phyloP scores from a whole-genome alignment of 2,329 filamentous ascomycete species.

The Clarireedia hainanense region DNA sequence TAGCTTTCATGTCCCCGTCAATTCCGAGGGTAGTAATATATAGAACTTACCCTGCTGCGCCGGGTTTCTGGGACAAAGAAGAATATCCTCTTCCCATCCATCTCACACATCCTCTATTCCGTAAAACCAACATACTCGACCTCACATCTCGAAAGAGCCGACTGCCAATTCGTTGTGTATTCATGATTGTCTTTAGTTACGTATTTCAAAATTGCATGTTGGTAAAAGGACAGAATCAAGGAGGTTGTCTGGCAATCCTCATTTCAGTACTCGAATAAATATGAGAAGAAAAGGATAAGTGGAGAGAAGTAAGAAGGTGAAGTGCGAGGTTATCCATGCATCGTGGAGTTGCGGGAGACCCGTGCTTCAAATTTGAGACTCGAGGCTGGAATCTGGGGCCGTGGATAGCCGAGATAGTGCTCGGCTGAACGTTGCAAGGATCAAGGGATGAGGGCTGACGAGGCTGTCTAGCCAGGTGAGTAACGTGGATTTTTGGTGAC shows the following conservation, averaged over 20 bases:
- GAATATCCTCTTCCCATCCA: slow-evolving; percentile 20
- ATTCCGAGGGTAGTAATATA: not conserved
- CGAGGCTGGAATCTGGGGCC: slow-evolving; percentile 8
- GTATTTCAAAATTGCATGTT: not conserved
- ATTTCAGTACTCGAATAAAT: no score
- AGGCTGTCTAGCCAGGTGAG: not conserved
- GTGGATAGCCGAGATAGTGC: not conserved
- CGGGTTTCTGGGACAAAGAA: slow-evolving; percentile 24
- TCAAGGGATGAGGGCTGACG: not conserved
- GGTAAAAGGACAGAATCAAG: not conserved
- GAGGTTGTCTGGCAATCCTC: not conserved
- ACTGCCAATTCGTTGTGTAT: slow-evolving; percentile 2
- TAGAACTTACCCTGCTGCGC: slow-evolving; percentile 20
- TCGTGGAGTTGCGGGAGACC: not conserved
- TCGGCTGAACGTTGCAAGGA: not conserved
- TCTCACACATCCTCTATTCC: not conserved
- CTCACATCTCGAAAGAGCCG: not conserved
- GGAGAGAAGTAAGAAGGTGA: not conserved
- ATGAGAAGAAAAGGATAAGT: not conserved
- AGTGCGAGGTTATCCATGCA: not conserved
- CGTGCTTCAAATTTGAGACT: not conserved
- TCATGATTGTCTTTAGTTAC: slow-evolving; percentile 3
- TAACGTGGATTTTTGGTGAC: no score
- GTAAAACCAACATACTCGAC: not conserved
- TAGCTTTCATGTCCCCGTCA: not conserved